These are phyloP conservation scores for Chaetoceros muelleri DNA, from an alignment of 108 stramenopile species.

Conservation along the genomic window DNA sequence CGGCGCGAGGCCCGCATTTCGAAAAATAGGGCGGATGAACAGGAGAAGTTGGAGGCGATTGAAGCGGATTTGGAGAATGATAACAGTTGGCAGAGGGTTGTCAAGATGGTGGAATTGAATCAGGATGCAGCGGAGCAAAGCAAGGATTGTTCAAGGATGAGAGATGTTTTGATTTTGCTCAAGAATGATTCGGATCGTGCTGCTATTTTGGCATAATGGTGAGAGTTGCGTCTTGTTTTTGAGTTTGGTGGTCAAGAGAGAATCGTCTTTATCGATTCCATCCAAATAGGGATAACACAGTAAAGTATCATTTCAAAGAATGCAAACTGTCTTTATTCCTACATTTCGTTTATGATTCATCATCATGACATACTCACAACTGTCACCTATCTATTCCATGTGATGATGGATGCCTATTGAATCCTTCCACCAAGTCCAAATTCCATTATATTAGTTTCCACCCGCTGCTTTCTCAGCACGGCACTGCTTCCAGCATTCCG, in stretches of 20 bases:
- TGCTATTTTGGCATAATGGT: slow-evolving; percentile 1
- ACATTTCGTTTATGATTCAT: too few relatives aligned
- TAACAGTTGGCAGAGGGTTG: slow-evolving; percentile 78
- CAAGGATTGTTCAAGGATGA: slow-evolving; percentile 71
- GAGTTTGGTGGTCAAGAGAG: neutral
- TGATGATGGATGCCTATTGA: too few relatives aligned
- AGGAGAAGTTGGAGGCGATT: slow-evolving; percentile 86
- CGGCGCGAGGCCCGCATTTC: slow-evolving; percentile 64
- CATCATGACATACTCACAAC: too few relatives aligned
- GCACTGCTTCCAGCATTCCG: slow-evolving; percentile 91
- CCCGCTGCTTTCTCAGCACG: slow-evolving; percentile 64
- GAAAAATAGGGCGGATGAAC: slow-evolving; percentile 81
- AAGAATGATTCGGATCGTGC: slow-evolving; percentile 78
- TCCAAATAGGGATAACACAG: too few relatives aligned
- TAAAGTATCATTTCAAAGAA: too few relatives aligned
- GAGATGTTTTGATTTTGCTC: slow-evolving; percentile 66
- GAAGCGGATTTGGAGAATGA: slow-evolving; percentile 90
- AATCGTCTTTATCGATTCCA: too few relatives aligned
- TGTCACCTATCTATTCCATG: too few relatives aligned
- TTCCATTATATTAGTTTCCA: slow-evolving; percentile 6
- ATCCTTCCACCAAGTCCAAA: too few relatives aligned
- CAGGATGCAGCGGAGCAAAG: slow-evolving; percentile 50
- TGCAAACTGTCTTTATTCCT: too few relatives aligned
- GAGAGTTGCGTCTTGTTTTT: neutral
- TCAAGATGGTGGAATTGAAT: slow-evolving; percentile 79